Percentiles rank a stretch among this genome's conserved stretches.
Conservation (phyloP, 208 protist genomes). For the Acanthamoeba rhysodes region DNA sequence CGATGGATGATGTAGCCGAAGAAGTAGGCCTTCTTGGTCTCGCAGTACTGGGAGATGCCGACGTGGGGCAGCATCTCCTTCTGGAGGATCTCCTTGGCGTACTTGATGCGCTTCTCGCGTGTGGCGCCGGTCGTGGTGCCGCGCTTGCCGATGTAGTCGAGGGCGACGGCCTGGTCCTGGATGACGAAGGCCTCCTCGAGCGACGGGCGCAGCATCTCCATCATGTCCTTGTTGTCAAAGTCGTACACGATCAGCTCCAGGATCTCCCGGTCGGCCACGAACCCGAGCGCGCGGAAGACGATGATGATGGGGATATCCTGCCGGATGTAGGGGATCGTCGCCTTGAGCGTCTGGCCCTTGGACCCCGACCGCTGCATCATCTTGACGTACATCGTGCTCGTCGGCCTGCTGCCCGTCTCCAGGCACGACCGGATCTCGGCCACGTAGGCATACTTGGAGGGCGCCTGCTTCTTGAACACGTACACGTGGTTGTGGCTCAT, state of each 20-base stretch:
- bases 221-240: constrained; percentile 92
- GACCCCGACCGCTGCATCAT: constrained; percentile 88
- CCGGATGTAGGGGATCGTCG: constrained; percentile 93
- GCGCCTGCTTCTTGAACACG: constrained; percentile 96
- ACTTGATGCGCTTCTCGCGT: constrained; percentile 93
- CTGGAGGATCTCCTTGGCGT: constrained; percentile 96
- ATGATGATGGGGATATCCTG: constrained; percentile 96
- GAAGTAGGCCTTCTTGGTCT: constrained; percentile 92
- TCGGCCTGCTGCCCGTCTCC: constrained; percentile 93
- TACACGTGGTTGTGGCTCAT: constrained; percentile 97
- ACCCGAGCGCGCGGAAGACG: constrained; percentile 97
- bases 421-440: constrained; percentile 97
- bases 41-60: constrained; percentile 92
- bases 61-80: constrained; percentile 95
- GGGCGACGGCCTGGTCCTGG: constrained; percentile 95
- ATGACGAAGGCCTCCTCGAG: constrained; percentile 96
- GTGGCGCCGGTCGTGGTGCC: constrained; percentile 89
- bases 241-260: constrained; percentile 96
- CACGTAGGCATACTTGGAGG: constrained; percentile 93
- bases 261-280: constrained; percentile 97
- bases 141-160: constrained; percentile 98
- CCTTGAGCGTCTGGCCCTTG: constrained; percentile 68
- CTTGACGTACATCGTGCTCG: constrained; percentile 95
- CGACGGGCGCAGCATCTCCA: constrained; percentile 96
- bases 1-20: constrained; percentile 95